phyloP scores from a whole-genome alignment of 768 basidiomycete genomes.

The Mycena kentingensis region DNA sequence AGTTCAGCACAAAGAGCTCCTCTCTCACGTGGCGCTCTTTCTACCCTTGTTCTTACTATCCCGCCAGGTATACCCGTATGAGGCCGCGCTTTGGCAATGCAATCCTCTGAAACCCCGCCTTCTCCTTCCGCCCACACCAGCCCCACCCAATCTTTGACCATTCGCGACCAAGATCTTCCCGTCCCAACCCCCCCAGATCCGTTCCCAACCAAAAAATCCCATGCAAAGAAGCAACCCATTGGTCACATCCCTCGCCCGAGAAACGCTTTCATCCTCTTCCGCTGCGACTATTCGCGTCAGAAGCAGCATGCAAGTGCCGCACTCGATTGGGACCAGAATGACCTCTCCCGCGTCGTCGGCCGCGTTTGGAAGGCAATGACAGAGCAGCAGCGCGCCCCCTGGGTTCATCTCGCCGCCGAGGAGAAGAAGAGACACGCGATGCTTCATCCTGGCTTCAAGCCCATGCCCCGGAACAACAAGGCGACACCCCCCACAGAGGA shows the following conservation, averaged over 20 bases:
- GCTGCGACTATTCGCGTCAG: constrained; percentile 70
- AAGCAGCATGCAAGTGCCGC: constrained; percentile 54
- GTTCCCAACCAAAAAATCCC: constrained; percentile 42
- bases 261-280: constrained; percentile 81
- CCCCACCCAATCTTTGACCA: neutral
- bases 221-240: constrained; percentile 48
- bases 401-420: constrained; percentile 50
- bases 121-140: constrained; percentile 10
- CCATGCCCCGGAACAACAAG: constrained; percentile 30
- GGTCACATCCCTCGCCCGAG: constrained; percentile 71
- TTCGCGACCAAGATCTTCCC: constrained; percentile 11
- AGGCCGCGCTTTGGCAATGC: neutral
- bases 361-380: constrained; percentile 65
- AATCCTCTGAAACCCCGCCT: constrained; percentile 7
- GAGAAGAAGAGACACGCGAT: constrained; percentile 48
- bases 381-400: constrained; percentile 45
- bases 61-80: no score
- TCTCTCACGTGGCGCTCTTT: no score
- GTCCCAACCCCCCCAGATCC: constrained; percentile 16
- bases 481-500: constrained; percentile 4
- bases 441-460: constrained; percentile 48
- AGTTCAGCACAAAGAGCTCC: no score
- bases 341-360: constrained; percentile 68
- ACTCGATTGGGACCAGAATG: constrained; percentile 67
- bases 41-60: no score